Conservation (phyloP, 2,329 filamentous ascomycete genomes). For the Fusarium proliferatum region DNA sequence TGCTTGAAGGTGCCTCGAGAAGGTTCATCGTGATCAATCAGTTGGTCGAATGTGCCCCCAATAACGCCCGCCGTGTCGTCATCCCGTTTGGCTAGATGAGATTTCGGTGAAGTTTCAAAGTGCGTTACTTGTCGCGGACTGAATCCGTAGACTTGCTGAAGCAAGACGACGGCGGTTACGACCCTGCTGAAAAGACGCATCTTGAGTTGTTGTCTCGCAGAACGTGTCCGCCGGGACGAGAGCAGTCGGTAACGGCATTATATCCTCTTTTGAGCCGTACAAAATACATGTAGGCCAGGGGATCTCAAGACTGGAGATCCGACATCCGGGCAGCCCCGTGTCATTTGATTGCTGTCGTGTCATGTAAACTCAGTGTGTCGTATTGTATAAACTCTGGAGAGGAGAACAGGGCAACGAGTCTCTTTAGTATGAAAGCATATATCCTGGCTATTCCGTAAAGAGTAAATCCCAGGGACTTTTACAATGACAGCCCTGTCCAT, state of each 20-base stretch:
- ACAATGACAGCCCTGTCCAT: background rate
- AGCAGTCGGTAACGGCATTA: background rate
- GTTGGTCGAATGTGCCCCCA: background rate
- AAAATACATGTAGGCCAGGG: background rate
- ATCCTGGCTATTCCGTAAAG: background rate
- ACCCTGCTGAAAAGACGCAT: background rate
- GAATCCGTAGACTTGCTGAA: background rate
- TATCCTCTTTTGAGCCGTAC: background rate
- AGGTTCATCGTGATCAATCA: constrained; percentile 1
- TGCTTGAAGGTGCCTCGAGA: constrained; percentile 3
- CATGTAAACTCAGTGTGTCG: background rate
- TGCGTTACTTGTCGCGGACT: background rate
- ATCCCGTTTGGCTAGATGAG: background rate
- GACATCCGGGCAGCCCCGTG: background rate
- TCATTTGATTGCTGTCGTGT: background rate
- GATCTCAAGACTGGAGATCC: background rate
- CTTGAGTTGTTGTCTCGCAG: background rate
- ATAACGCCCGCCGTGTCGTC: background rate
- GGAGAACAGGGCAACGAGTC: background rate
- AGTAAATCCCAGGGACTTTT: background rate
- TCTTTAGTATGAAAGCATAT: background rate
- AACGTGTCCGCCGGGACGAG: background rate
- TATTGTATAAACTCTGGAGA: background rate
- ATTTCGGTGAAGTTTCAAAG: background rate
- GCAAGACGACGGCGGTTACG: background rate